phyloP scores from a whole-genome alignment of 2,329 filamentous ascomycete species.

The Apiospora malaysiana region DNA sequence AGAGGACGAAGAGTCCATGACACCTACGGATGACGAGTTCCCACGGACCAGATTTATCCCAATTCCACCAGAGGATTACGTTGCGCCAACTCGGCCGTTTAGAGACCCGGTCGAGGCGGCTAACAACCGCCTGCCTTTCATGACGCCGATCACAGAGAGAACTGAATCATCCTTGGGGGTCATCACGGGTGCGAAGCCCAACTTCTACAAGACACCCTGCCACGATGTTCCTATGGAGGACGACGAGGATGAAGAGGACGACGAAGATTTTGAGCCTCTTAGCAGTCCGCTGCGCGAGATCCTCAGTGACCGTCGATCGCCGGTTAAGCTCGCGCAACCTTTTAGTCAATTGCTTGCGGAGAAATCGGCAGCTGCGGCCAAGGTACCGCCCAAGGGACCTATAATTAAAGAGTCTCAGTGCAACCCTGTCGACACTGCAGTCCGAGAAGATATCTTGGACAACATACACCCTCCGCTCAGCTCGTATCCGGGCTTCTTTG shows the following conservation, averaged over 20 bases:
- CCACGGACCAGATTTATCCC: slow-evolving; percentile 74
- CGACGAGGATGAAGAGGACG: slow-evolving; percentile 36
- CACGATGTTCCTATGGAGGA: slow-evolving; percentile 49
- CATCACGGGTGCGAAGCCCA: slow-evolving; percentile 62
- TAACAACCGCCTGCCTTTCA: slow-evolving; percentile 93
- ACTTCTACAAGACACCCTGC: slow-evolving; percentile 73
- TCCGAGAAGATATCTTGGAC: slow-evolving; percentile 77
- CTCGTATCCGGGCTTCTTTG: slow-evolving; percentile 80
- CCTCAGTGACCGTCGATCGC: slow-evolving; percentile 56
- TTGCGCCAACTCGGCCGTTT: slow-evolving; percentile 79
- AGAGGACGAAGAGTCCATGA: slow-evolving; percentile 44
- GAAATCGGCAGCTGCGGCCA: slow-evolving; percentile 44
- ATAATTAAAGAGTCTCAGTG: slow-evolving; percentile 84
- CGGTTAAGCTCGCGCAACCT: slow-evolving; percentile 57
- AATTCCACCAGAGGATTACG: slow-evolving; percentile 84
- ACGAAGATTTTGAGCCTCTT: slow-evolving; percentile 47
- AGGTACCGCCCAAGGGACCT: slow-evolving; percentile 60
- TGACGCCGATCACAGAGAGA: slow-evolving; percentile 97
- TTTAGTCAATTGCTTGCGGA: slow-evolving; percentile 47
- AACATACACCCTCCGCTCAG: slow-evolving; percentile 75
- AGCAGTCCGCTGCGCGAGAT: slow-evolving; percentile 78
- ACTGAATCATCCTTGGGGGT: slow-evolving; percentile 86
- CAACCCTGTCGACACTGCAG: slow-evolving; percentile 82
- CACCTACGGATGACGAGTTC: slow-evolving; percentile 42
- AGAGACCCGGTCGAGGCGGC: slow-evolving; percentile 80